Percentiles rank a stretch among this genome's conserved stretches.
Conservation (phyloP, 495 filamentous ascomycete genomes). For the Endocarpon pusillum region DNA sequence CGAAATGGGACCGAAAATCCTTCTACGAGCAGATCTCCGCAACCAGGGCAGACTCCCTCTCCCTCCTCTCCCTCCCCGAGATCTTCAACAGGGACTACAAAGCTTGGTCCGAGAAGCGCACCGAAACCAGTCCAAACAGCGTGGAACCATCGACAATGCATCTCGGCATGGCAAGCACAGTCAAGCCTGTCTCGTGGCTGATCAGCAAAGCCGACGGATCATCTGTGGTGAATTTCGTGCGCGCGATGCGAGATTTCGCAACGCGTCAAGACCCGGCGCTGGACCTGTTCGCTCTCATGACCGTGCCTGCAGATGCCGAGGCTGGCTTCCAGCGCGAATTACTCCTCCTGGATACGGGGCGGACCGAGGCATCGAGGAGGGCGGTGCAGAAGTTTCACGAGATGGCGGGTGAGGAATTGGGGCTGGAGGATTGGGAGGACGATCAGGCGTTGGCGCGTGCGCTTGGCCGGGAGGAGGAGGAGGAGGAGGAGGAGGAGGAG, state of each 20-base stretch:
- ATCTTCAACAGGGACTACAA: conserved; percentile 87
- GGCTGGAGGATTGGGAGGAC: conserved; percentile 35
- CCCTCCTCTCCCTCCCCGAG: conserved; percentile 47
- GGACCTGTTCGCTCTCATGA: conserved; percentile 62
- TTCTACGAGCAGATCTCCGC: conserved; percentile 47
- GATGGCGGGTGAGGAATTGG: conserved; percentile 29
- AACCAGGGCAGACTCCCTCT: conserved; percentile 57
- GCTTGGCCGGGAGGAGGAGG: conserved; percentile 25
- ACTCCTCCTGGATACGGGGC: conserved; percentile 41
- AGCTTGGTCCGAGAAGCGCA: conserved; percentile 66
- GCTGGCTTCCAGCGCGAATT: conserved; percentile 55
- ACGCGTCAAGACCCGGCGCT: conserved; percentile 42
- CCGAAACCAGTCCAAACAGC: conserved; percentile 9
- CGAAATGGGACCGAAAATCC: conserved; percentile 31
- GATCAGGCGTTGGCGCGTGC: conserved; percentile 12
- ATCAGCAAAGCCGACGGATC: conserved; percentile 30
- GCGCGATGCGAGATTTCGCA: conserved; percentile 27
- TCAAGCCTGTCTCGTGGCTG: conserved; percentile 49
- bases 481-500: conserved; percentile 11
- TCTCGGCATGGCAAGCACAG: conserved; percentile 60
- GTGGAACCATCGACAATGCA: conserved; percentile 21
- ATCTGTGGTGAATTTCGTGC: conserved; percentile 1
- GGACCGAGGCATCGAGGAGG: conserved; percentile 23
- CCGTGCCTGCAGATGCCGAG: conserved; percentile 34
- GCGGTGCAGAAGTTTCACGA: conserved; percentile 37